Percentiles rank a stretch among this genome's conserved stretches.
Evolutionary conservation across 2,329 filamentous ascomycete genomes (phyloP).

Genomic region (Sclerotinia glacialis): DNA sequence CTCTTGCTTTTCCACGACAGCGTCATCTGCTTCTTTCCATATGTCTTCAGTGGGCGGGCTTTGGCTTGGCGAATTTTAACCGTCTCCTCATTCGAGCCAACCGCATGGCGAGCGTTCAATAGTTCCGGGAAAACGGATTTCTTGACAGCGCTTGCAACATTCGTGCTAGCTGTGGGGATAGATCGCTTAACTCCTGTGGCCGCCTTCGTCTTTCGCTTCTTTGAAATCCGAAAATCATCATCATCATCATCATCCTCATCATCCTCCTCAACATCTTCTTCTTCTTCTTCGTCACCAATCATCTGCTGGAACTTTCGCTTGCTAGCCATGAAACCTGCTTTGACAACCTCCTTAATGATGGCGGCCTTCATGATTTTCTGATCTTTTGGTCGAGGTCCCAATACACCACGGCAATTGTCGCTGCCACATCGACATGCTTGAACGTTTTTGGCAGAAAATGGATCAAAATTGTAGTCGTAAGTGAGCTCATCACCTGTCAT

Average conservation of each 20-base stretch:
- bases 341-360: conserved; percentile 39
- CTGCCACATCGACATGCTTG: conserved; percentile 64
- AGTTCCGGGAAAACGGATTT: conserved; percentile 40
- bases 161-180: conserved; percentile 38
- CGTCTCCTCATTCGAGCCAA: conserved; percentile 25
- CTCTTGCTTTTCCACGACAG: conserved; percentile 32
- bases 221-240: conserved; percentile 35
- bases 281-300: conserved; percentile 41
- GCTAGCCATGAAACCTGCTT: conserved; percentile 45
- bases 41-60: conserved; percentile 32
- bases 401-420: conserved; percentile 60
- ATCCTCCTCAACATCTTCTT: no score
- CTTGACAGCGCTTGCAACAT: conserved; percentile 43
- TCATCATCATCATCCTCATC: no score
- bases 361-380: conserved; percentile 49
- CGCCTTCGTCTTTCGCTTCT: conserved; percentile 50
- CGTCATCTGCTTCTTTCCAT: conserved; percentile 32
- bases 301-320: conserved; percentile 58
- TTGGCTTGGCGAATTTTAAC: conserved; percentile 28
- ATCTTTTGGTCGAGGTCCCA: conserved; percentile 60
- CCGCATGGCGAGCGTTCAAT: conserved; percentile 29
- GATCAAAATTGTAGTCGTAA: conserved; percentile 81
- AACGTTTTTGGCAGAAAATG: conserved; percentile 66
- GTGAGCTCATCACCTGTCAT: conserved; percentile 95
- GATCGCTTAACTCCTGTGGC: conserved; percentile 41